Base-by-base conservation (phyloP, 805 yeast genomes). In the Candida orba region DNA sequence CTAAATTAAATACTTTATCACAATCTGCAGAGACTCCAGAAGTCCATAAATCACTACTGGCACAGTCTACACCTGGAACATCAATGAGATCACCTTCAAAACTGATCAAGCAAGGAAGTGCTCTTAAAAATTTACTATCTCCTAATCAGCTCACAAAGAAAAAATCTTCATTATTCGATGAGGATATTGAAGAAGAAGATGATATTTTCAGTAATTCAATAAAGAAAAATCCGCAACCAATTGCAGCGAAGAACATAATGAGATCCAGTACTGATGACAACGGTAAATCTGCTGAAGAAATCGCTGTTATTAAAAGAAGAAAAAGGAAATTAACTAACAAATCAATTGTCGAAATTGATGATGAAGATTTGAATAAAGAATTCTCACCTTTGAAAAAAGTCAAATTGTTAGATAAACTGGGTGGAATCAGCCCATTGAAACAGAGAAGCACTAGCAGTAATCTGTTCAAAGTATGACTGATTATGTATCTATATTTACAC, bases 111-210 rank as follows among this genome's bases (percentile, higher is more conserved):
- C 41, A 37, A 39, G 50, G 44, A 37, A 56, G 59, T 39, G 54
- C 58, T 2, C 37, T 56, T 23, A 56, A 54, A 33, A 53, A 53
- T n/a, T 23, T 58, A 6, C 17, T 55, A 10, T 51, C 59, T 4
- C 54, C 54, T n/a, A 41, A 39, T 15, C 45, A 50, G 34, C 29
- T 27, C 8, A n/a, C 20, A 24, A 46, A 49, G 37, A 43, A 47
- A 34, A 52, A 48, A 8, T 52, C 62, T 3, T 25, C 55, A 13
- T 59, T 56, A 37, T 63, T 58, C 37, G 57, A 51, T 17, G 60
- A 57, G 20, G 63, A 55, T 3, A 54, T 51, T 3, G 60, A 58
- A 17, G 60, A 56, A n/a, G 58, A 56, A 22, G 62, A 56, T 24
- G 62, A 57, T 37, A 29, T 58, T 23, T 57, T 57, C 31, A 45